Percentiles rank a stretch among this genome's conserved stretches.
Conservation (phyloP, 345 rosid genomes). For the Raphanus raphanistrum region DNA sequence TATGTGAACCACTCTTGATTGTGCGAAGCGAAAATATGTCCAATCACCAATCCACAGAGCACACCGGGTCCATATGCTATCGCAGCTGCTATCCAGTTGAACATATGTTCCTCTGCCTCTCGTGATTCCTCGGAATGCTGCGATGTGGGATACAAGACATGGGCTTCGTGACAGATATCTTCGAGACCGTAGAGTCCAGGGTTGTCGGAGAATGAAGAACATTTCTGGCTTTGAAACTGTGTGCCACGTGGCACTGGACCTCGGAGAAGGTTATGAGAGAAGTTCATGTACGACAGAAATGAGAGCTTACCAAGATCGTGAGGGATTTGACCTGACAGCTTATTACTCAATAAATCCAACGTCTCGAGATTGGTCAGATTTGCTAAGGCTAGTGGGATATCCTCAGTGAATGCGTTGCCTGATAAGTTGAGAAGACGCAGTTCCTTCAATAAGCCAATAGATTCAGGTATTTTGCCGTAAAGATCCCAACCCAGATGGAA, state of each 20-base stretch:
- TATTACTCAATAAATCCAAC: background rate
- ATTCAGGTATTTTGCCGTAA: background rate
- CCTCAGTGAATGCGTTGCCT: background rate
- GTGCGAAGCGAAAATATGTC: background rate
- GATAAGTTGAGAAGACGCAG: conserved; percentile 12
- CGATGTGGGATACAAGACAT: background rate
- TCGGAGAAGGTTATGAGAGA: conserved; percentile 13
- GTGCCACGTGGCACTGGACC: conserved; percentile 25
- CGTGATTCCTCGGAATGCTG: background rate
- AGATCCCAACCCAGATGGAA: background rate
- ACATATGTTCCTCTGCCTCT: background rate
- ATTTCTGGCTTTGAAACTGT: conserved; percentile 4
- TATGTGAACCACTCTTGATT: background rate
- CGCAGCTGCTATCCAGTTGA: conserved; percentile 6
- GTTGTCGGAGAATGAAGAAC: conserved; percentile 1
- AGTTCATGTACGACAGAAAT: conserved; percentile 4
- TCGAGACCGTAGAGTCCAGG: background rate
- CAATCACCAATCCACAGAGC: background rate
- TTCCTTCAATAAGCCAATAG: background rate
- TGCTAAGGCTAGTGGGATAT: background rate
- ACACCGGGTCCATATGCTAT: background rate
- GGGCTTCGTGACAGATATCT: background rate
- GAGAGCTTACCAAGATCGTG: conserved; percentile 8
- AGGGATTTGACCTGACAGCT: conserved; percentile 18
- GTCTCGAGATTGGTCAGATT: conserved; percentile 4